phyloP scores from a whole-genome alignment of 108 stramenopile species.

The Nannochloropsis granulata region DNA sequence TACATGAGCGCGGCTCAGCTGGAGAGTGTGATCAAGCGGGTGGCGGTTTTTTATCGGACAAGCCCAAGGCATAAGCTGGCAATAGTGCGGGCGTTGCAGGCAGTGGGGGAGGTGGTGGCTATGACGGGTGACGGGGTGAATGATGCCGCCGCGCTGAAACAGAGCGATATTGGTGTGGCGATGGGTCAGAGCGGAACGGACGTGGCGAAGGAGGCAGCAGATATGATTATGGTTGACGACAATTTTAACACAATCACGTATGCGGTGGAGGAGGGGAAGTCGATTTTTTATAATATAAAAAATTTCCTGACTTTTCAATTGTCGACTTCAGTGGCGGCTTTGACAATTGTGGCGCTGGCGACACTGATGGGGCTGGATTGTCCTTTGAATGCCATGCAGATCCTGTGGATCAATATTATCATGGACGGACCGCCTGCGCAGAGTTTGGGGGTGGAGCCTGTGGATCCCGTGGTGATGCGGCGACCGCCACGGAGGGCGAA shows the following conservation, averaged over 20 bases:
- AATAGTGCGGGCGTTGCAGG: constrained; percentile 78
- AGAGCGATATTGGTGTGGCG: constrained; percentile 87
- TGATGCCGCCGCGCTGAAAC: constrained; percentile 83
- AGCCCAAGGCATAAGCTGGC: constrained; percentile 84
- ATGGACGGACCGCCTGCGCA: constrained; percentile 95
- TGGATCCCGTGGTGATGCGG: constrained; percentile 56
- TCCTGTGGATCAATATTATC: constrained; percentile 96
- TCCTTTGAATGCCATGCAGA: constrained; percentile 94
- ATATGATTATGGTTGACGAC: constrained; percentile 77
- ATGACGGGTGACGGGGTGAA: constrained; percentile 98
- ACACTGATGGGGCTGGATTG: constrained; percentile 63
- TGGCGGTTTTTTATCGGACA: constrained; percentile 83
- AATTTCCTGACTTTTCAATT: constrained; percentile 91
- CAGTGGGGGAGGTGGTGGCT: constrained; percentile 75
- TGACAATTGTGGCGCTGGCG: constrained; percentile 71
- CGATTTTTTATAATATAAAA: constrained; percentile 96
- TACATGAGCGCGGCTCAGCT: constrained; percentile 56
- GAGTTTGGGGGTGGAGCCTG: constrained; percentile 76
- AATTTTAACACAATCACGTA: constrained; percentile 71
- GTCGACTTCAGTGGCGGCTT: constrained; percentile 79
- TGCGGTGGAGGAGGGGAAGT: constrained; percentile 88
- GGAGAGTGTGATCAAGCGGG: constrained; percentile 34
- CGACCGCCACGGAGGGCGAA: constrained; percentile 68
- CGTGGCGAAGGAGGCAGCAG: constrained; percentile 93
- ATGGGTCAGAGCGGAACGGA: constrained; percentile 90